phyloP scores from a whole-genome alignment of 2,329 filamentous ascomycete genomes.

The Macrophomina phaseolina region DNA sequence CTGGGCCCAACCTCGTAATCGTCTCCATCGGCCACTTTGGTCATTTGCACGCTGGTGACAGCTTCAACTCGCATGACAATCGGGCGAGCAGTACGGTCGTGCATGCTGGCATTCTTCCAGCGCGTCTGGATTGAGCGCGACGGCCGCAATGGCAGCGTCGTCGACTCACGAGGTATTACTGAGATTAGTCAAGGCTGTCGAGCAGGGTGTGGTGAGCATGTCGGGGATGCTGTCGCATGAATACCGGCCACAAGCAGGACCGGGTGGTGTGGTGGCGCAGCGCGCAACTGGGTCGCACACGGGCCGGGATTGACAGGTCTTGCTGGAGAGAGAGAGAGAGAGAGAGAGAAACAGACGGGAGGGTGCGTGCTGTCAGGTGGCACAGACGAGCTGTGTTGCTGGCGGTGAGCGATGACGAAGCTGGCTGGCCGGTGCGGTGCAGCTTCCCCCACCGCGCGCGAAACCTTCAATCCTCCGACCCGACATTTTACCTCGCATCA shows the following conservation, averaged over 20 bases:
- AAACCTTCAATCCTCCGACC: conserved; percentile 25
- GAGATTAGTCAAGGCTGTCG: too few relatives aligned
- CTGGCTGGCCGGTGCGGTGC: background rate
- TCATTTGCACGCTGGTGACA: too few relatives aligned
- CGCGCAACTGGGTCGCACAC: background rate
- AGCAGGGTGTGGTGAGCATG: too few relatives aligned
- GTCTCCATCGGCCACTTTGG: too few relatives aligned
- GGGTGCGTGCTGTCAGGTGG: background rate
- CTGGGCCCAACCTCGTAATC: too few relatives aligned
- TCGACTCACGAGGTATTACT: too few relatives aligned
- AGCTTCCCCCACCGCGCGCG: conserved; percentile 23
- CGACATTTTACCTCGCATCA: conserved; percentile 25
- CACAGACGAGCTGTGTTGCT: background rate
- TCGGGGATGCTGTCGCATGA: too few relatives aligned
- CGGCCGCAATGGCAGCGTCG: too few relatives aligned
- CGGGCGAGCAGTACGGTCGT: too few relatives aligned
- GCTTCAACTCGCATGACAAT: too few relatives aligned
- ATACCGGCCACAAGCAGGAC: background rate
- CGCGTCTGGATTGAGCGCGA: too few relatives aligned
- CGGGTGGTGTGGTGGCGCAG: background rate
- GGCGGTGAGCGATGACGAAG: conserved; percentile 24
- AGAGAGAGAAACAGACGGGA: background rate
- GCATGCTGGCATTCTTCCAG: too few relatives aligned
- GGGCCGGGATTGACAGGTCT: background rate
- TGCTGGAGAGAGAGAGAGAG: background rate